A percentile compares a stretch with the other conserved stretches of the same genome.
These are phyloP conservation scores for Pestalotiopsis sp. DNA, from an alignment of 2,329 filamentous ascomycete genomes.

Conservation along the genomic window DNA sequence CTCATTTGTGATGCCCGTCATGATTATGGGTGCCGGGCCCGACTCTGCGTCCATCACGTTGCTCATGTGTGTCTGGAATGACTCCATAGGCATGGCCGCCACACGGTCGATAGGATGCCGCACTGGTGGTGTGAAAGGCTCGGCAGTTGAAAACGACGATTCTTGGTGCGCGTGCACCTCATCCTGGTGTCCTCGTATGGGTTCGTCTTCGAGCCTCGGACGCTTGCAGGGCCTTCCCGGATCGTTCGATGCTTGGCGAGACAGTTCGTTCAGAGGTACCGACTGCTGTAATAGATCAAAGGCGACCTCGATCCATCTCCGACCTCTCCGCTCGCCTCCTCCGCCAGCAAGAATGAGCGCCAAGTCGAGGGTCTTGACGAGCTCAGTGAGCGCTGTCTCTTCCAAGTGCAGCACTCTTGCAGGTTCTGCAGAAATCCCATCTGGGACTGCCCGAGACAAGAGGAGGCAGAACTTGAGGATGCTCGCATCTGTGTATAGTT, in stretches of 20 bases:
- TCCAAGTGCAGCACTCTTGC: neutral
- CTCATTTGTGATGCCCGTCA: slow-evolving; percentile 63
- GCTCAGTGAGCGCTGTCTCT: slow-evolving; percentile 45
- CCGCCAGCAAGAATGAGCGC: slow-evolving; percentile 76
- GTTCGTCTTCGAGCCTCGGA: neutral
- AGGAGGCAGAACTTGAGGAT: slow-evolving; percentile 60
- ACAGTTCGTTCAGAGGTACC: neutral
- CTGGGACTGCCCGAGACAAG: slow-evolving; percentile 23
- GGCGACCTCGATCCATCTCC: slow-evolving; percentile 52
- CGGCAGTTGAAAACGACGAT: slow-evolving; percentile 33
- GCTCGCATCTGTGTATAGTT: slow-evolving; percentile 71
- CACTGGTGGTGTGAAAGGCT: slow-evolving; percentile 46
- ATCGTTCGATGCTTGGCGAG: neutral
- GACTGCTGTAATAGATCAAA: slow-evolving; percentile 43
- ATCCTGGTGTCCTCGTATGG: neutral
- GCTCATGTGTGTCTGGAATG: slow-evolving; percentile 65
- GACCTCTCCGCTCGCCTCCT: slow-evolving; percentile 52
- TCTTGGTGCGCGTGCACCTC: no score
- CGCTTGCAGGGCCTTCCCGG: slow-evolving; percentile 8
- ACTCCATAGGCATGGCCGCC: slow-evolving; percentile 53
- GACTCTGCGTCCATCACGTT: slow-evolving; percentile 36
- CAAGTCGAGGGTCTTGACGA: slow-evolving; percentile 72
- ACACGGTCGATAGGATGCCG: slow-evolving; percentile 42
- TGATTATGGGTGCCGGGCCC: slow-evolving; percentile 65
- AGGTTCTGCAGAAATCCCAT: neutral